These are phyloP conservation scores for Alternaria hordeiaustralica DNA, from an alignment of 2,329 filamentous ascomycete species.

Conservation along the genomic window DNA sequence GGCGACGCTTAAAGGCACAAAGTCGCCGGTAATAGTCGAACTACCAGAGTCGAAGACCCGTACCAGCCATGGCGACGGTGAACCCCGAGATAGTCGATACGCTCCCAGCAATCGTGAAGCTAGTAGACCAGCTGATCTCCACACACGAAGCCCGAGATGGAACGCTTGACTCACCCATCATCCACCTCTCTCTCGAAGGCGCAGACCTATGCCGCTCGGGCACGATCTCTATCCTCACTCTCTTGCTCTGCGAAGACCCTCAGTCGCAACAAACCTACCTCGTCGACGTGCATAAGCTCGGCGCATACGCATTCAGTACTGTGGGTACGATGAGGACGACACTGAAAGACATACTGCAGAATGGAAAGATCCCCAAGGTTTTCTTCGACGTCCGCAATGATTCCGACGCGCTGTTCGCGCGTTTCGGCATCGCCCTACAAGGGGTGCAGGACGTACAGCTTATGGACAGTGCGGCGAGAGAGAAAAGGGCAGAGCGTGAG, in stretches of 20 bases:
- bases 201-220: background rate
- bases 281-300: constrained; percentile 36
- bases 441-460: constrained; percentile 10
- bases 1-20: background rate
- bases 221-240: background rate
- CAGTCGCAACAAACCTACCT: constrained; percentile 18
- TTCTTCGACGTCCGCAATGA: constrained; percentile 41
- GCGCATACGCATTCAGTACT: constrained; percentile 33
- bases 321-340: background rate
- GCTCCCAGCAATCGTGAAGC: background rate
- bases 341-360: constrained; percentile 25
- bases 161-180: accelerated
- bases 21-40: background rate
- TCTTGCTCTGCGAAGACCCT: background rate
- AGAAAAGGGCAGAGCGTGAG: background rate
- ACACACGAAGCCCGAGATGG: background rate
- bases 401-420: constrained; percentile 32
- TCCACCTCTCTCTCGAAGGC: background rate
- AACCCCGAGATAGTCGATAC: background rate
- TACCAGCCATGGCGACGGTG: background rate
- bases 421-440: constrained; percentile 10
- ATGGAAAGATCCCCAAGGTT: constrained; percentile 29
- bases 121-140: accelerated
- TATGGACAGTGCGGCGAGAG: constrained; percentile 8
- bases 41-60: too few relatives aligned